phyloP scores from a whole-genome alignment of 2,329 filamentous ascomycete genomes.

The Neonectria faginata region DNA sequence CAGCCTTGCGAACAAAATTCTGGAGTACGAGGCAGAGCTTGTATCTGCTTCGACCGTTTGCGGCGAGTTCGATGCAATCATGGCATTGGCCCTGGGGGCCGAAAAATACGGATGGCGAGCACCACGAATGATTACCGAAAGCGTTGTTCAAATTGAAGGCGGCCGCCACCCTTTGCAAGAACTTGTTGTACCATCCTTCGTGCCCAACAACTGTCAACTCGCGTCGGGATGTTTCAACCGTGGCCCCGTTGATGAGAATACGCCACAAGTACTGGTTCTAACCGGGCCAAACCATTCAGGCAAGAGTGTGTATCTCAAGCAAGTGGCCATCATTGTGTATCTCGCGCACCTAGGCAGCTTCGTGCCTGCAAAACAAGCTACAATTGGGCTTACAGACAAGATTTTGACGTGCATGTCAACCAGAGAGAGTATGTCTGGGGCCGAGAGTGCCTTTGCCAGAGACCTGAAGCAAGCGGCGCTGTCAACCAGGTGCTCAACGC shows the following conservation, averaged over 20 bases:
- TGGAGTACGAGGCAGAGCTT: conserved; percentile 76
- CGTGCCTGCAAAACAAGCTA: conserved; percentile 82
- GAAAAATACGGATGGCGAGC: conserved; percentile 76
- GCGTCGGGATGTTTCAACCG: conserved; percentile 64
- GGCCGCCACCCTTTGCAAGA: conserved; percentile 92
- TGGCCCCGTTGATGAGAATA: conserved; percentile 10
- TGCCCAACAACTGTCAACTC: conserved; percentile 84
- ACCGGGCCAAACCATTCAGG: conserved; percentile 97
- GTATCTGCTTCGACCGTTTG: conserved; percentile 79
- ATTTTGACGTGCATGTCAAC: conserved; percentile 89
- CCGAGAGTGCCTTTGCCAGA: conserved; percentile 75
- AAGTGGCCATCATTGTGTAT: conserved; percentile 90
- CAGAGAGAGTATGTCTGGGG: conserved; percentile 69
- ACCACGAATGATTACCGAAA: conserved; percentile 77
- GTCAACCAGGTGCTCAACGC: conserved; percentile 78
- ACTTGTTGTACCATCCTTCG: conserved; percentile 80
- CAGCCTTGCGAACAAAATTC: conserved; percentile 75
- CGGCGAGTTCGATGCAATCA: conserved; percentile 86
- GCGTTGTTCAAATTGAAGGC: conserved; percentile 78
- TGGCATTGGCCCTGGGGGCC: conserved; percentile 84
- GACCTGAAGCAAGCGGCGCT: conserved; percentile 90
- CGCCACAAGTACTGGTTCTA: conserved; percentile 76
- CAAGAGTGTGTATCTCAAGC: conserved; percentile 96
- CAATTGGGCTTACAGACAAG: conserved; percentile 89
- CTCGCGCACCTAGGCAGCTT: conserved; percentile 94